Base-by-base conservation (phyloP, 2,329 filamentous ascomycete species). In the Pseudocercospora crystallina region DNA sequence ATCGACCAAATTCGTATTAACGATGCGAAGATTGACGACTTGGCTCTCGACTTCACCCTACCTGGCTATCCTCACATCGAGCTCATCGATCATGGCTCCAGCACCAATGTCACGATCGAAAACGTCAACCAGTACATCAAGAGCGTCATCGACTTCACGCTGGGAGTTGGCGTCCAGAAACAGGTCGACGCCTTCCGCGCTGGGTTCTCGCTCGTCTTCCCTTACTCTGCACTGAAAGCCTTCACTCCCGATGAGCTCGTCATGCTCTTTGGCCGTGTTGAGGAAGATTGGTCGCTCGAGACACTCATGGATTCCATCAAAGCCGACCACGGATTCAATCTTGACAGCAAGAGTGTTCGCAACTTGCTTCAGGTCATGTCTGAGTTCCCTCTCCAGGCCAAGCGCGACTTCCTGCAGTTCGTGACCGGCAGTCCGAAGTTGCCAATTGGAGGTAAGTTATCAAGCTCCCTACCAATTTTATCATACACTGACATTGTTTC, bases 241-340 rank as follows among this genome's bases (percentile, higher is more conserved):
- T 99, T 99, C 66, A 99, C 94, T 0, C 91, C 95, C 0, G 90
- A 90, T 62, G 95, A 99, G 70, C 79, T 99, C 29, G 92, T 96
- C 35, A 92, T 91, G 76, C 80, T 99, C 20, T 99, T 97, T 73
- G 94, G 94, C 13, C 84, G 87, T 51, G 85, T 90, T 4, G 89
- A 97, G 7, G 94, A 99, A 68, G 94, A 99, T 69, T 99, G 94
- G 94, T 90, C 89, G 15, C 85, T 99, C 59, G 92, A 97, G 69
- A 99, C 94, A 53, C 82, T 99, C 35, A 95, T 95, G 82, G 94
- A 99, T 67, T 96, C 92, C 0, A 92, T 99, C 75, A 99, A 99
- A 75, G 94, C 94, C 26, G 94, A 99, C 63, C 94, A 99, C 68
- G 94, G 94, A 8, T 99, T 89, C 76, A 99, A 97, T 63, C 94